Evolutionary conservation across 495 filamentous ascomycete genomes (phyloP), one percentile per base, ranked within the genome.

Genomic region (Pyrenula aspistea): DNA sequence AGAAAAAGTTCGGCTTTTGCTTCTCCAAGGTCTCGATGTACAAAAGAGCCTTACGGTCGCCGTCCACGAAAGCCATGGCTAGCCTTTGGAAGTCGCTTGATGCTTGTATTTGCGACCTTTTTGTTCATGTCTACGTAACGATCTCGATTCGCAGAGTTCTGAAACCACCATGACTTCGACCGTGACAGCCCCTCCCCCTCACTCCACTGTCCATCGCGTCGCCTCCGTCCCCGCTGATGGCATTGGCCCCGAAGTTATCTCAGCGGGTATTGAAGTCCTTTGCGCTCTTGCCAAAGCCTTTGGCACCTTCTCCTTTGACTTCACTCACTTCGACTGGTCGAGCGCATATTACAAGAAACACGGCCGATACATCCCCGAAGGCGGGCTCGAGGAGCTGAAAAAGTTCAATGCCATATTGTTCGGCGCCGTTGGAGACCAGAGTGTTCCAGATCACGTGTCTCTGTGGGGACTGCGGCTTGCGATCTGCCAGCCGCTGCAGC

Each of bases 371-470:
- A 71, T 82, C 15, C 78, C 78, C 0, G 77, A 81, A 36, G 74
- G 75, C 36, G 78, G 73, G 22, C 65, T 82, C 1, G 73, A 77
- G 11, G 64, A 67, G 25, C 55, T 81, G 56, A 78, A 76, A 69
- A 75, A 71, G 58, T 73, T 73, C 49, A 72, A 82, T 61, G 78
- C 78, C 1, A 80, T 80, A 52, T 67, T 81, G 20, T 82, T 82
- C 55, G 79, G 79, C 3, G 75, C 77, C 23, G 79, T 81, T 52
- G 78, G 79, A 1, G 76, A 73, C 19, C 79, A 51, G 80, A 77
- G 79, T 55, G 76, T 81, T 12, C 77, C 78, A 15, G 77, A 82
- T 55, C 77, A 80, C 60, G 77, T 81, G 55, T 80, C 77, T 15
- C 73, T 82, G 57, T 80, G 77, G 75, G 72, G 72, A 56, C 71